Conservation (phyloP, 148 eudicot species). For the Nyssa sinensis region DNA sequence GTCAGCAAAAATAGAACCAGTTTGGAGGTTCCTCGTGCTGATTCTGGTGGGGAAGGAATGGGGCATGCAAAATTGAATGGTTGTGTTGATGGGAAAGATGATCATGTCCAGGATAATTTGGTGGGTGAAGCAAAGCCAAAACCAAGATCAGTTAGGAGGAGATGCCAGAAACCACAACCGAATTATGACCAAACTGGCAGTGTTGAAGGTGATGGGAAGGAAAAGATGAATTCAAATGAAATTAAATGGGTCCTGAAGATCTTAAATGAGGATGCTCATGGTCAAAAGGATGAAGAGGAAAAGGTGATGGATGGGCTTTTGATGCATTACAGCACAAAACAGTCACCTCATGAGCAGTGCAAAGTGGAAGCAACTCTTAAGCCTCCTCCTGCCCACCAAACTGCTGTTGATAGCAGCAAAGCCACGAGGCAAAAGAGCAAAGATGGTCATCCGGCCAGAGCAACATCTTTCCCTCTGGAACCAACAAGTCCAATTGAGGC, state of each 20-base stretch:
- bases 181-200: slow-evolving; percentile 14
- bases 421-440: neutral
- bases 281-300: slow-evolving; percentile 33
- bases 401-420: neutral
- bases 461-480: slow-evolving; percentile 24
- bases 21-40: neutral
- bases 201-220: neutral
- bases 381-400: slow-evolving; percentile 3
- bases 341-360: slow-evolving; percentile 3
- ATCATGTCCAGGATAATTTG: slow-evolving; percentile 7
- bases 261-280: slow-evolving; percentile 1
- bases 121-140: too few relatives aligned
- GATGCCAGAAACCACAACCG: slow-evolving; percentile 27
- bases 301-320: slow-evolving; percentile 26
- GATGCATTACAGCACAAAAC: slow-evolving; percentile 22
- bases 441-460: neutral
- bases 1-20: neutral
- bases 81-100: neutral
- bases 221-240: slow-evolving; percentile 13
- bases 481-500: slow-evolving; percentile 21
- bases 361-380: slow-evolving; percentile 7
- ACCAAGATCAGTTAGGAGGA: slow-evolving; percentile 74
- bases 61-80: slow-evolving; percentile 8
- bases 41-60: too few relatives aligned
- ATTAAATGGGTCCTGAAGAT: slow-evolving; percentile 16